Evolutionary conservation across 148 eudicot genomes (phyloP).

Genomic region (Selenicereus undatus): DNA sequence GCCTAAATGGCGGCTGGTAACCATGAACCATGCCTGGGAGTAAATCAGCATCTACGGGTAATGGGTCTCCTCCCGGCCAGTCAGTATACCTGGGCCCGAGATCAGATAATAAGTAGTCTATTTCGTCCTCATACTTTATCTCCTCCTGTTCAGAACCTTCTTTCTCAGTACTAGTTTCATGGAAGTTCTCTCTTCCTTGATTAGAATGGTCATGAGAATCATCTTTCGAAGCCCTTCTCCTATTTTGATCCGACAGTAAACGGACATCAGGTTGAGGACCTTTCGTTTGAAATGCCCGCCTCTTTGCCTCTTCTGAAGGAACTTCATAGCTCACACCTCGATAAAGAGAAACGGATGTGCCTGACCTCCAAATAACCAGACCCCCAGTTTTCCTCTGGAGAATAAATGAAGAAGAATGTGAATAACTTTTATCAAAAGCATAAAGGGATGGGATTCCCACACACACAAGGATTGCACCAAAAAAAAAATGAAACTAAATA

Average conservation of each 20-base stretch:
- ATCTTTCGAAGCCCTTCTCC: conserved; percentile 19
- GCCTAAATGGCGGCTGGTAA: conserved; percentile 77
- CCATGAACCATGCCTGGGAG: conserved; percentile 70
- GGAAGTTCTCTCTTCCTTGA: conserved; percentile 31
- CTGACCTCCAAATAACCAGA: conserved; percentile 96
- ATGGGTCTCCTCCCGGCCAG: conserved; percentile 87
- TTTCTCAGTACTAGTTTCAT: conserved; percentile 19
- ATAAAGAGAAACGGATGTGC: conserved; percentile 73
- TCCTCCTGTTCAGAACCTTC: conserved; percentile 33
- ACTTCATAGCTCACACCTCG: conserved; percentile 75
- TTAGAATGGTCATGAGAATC: conserved; percentile 22
- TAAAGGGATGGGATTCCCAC: neutral
- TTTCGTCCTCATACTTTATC: conserved; percentile 78
- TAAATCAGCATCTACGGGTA: conserved; percentile 96
- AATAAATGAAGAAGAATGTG: conserved; percentile 21
- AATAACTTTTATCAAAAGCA: conserved; percentile 13
- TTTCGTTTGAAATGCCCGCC: conserved; percentile 31
- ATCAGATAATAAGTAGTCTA: conserved; percentile 67
- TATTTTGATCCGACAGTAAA: conserved; percentile 24
- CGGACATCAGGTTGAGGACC: conserved; percentile 22
- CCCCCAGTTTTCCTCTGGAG: conserved; percentile 93
- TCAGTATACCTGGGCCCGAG: conserved; percentile 85
- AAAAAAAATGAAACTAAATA: neutral
- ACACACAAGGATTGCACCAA: neutral
- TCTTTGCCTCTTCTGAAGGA: conserved; percentile 39